phyloP scores from a whole-genome alignment of 352 stramenopile genomes.

The Globisporangium paroecandrum region DNA sequence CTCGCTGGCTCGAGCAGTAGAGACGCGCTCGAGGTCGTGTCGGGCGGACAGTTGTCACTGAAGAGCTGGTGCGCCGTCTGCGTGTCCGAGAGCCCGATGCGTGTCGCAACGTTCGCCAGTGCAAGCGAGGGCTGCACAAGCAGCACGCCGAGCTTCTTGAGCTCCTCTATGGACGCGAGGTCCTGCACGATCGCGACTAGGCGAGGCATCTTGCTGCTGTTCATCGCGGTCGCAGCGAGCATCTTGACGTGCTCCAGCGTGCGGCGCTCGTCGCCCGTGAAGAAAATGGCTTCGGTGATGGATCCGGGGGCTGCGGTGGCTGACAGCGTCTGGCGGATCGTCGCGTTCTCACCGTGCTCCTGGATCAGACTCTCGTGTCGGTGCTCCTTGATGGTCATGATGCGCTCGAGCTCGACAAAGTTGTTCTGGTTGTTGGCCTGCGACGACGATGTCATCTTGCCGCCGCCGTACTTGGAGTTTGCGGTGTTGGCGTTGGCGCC shows the following conservation, averaged over 20 bases:
- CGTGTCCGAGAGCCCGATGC: neutral
- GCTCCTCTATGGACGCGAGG: neutral
- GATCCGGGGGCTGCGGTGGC: neutral
- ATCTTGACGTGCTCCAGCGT: constrained; percentile 2
- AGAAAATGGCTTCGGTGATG: neutral
- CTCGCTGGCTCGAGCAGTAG: neutral
- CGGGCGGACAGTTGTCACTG: constrained; percentile 1
- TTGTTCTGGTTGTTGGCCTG: neutral
- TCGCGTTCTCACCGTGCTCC: neutral
- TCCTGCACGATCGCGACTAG: neutral
- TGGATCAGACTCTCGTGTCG: neutral
- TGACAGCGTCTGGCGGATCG: constrained; percentile 2
- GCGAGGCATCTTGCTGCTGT: neutral
- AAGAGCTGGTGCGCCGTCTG: constrained; percentile 1
- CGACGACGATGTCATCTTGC: neutral
- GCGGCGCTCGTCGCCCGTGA: neutral
- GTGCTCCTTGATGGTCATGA: constrained; percentile 1
- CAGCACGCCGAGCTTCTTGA: neutral
- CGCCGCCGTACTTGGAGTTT: neutral
- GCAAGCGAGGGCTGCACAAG: neutral
- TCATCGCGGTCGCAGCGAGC: neutral
- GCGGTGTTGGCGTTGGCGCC: neutral
- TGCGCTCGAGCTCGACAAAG: constrained; percentile 1
- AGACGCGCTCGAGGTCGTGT: neutral
- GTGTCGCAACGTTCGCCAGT: neutral